Evolutionary conservation across 2,329 filamentous ascomycete genomes (phyloP), one percentile per base, ranked within the genome.

Genomic region (Corynespora cassiicola): DNA sequence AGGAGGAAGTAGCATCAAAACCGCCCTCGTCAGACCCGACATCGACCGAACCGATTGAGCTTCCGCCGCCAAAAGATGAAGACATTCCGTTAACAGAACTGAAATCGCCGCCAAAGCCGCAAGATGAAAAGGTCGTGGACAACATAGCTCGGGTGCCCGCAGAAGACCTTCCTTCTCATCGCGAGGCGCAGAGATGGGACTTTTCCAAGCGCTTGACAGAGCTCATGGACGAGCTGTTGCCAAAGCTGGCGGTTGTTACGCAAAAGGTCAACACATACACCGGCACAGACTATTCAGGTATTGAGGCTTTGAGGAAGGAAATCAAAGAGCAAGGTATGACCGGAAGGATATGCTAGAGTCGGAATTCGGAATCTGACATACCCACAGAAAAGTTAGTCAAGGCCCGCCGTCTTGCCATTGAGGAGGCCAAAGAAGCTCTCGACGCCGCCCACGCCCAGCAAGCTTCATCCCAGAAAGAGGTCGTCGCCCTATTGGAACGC

Each of bases 261-360:
- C 88, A 94, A 65, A 87, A 88, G 42, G 81, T 99, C 69, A 99
- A 96, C 70, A 89, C 91, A 58, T 82, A 96, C 36, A 99, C 94
- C 2, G 94, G 94, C 12, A 78, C 75, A n/a, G 75, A 78, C 51
- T 99, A 97, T 75, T 87, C 88, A 1, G 84, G 87, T 27, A 97
- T 99, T 66, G 91, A 96, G 68, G 75, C 81, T 16, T 81, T 99
- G 53, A 95, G 96, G 65, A 72, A 75, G 7, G 82, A 87, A 42
- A 97, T 97, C 68, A 78, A 84, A 11, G 67, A 72, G 15, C 86
- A 85, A 71, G 80, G 79, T 81, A 73, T 15, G 60, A 32, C 23
- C 8, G 4, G n/a, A 5, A 2, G 17, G n/a, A 14, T 26, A 11
- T 25, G 19, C 5, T 18, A 5, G 15, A 5, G 5, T n/a, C 5